Evolutionary conservation across 2,329 filamentous ascomycete species (phyloP), one percentile per base, ranked within the genome.

Genomic region (Hysterium pulicare): DNA sequence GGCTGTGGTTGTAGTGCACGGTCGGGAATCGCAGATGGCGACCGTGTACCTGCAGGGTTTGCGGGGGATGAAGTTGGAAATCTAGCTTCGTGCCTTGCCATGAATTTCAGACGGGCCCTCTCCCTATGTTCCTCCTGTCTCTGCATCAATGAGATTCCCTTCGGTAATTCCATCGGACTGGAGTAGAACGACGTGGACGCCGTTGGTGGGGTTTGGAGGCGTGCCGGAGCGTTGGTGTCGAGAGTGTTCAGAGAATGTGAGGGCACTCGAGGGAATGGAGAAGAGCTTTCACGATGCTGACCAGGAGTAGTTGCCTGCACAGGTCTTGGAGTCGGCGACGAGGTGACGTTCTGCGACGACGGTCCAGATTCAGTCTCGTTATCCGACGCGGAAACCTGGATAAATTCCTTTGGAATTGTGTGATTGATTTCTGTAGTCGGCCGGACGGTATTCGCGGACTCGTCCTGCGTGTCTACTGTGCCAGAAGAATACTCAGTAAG

Each of bases 1-100:
- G 56, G 55, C 17, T 37, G 47, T 41, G 52, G 54, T 16, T 48
- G 47, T n/a, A 41, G 41, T 7, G 24, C 13, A 6, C 48, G 53
- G 33, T 64, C 59, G 11, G 63, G 62, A 6, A 66, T 59, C 6
- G 57, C 57, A 5, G 63, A 67, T 2, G 63, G 62, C 5, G 62
- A 66, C 32, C 62, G 50, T 19, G 62, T 64, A 9, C 60, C 59
- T n/a, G n/a, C n/a, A 5, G 44, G 19, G 13, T 16, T 3, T 20
- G n/a, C 4, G 4, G 19, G 32, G 16, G 28, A 16, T 3, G 28
- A n/a, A 31, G 13, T 31, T 16, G 13, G 28, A 31, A 31, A 11
- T n/a, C 32, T 17, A 15, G 11, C 15, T 19, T 16, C 5, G 32
- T 34, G 32, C 13, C 32, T 32, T 13, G 13, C 11, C 16, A 17